Evolutionary conservation across 768 basidiomycete species (phyloP).

Genomic region (Kwoniella sp.): DNA sequence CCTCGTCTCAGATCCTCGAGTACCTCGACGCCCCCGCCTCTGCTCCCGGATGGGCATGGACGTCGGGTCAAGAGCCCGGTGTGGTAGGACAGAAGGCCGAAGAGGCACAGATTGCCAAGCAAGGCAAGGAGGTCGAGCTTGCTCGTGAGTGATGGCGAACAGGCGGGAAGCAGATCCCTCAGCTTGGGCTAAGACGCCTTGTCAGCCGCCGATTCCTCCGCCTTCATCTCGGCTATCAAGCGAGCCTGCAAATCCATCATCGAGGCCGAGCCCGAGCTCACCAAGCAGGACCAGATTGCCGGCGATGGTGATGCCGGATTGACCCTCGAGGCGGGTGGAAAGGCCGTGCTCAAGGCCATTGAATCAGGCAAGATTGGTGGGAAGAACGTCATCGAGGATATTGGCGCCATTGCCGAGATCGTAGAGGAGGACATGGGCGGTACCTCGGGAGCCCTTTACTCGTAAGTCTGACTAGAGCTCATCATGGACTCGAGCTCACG

Average conservation of each 20-base stretch:
- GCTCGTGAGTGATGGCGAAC: constrained; percentile 23
- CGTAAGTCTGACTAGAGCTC: constrained; percentile 65
- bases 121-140: constrained; percentile 34
- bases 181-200: background rate
- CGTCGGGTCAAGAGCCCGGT: constrained; percentile 51
- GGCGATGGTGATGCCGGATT: constrained; percentile 78
- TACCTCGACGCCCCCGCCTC: constrained; percentile 52
- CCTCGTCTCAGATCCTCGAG: constrained; percentile 45
- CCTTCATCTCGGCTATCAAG: constrained; percentile 35
- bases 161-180: background rate
- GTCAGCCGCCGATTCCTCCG: constrained; percentile 25
- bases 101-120: constrained; percentile 12
- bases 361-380: constrained; percentile 60
- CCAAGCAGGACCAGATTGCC: constrained; percentile 80
- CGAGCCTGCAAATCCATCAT: constrained; percentile 54
- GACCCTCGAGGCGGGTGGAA: constrained; percentile 62
- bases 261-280: constrained; percentile 80
- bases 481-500: too few relatives aligned
- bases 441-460: constrained; percentile 84
- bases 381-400: constrained; percentile 61
- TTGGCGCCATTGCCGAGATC: constrained; percentile 66
- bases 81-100: constrained; percentile 21
- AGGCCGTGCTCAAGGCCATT: constrained; percentile 60
- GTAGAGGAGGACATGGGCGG: constrained; percentile 86
- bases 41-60: constrained; percentile 84